Base-by-base conservation (phyloP, 1,284 basidiomycete species). In the Rhodotorula sp. region DNA sequence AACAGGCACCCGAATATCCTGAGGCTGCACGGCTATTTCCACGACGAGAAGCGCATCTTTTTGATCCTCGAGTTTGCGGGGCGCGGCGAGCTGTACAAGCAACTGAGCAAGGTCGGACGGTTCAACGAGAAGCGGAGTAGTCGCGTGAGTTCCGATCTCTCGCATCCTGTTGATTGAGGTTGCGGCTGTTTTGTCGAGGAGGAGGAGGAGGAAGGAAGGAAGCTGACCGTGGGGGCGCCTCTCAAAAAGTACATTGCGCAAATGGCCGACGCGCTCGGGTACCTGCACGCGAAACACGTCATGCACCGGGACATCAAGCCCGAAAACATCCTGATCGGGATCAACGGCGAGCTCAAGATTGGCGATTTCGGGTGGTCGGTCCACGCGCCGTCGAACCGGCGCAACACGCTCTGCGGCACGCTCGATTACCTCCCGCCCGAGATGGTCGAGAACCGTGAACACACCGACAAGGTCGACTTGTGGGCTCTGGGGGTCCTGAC, bases 231-330 rank as follows among this genome's bases (percentile, higher is more conserved):
- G 2, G 39, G 39, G 39, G 10, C 39, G 39, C 14, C 18, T 18
- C 29, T 62, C 16, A 8, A 48, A 48, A 83, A 92, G 80, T 99
- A 99, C 82, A 91, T 97, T 77, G 91, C 93, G 77, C 97, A 99
- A 82, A 98, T 99, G 94, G 91, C 96, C 21, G 97, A 99, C 80
- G 97, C 96, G 2, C 84, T 99, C 58, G 85, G 85, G 15, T 99
- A 99, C 81, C 86, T 99, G 4, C 97, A 99, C 81, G 85, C 86
- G 68, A 99, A 99, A 81, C 95, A 99, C 80, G 93, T 99, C 76
- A 99, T 99, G 71, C 97, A 99, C 81, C 89, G 97, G 34, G 97
- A 99, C 80, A 99, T 99, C 85, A 99, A 99, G 83, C 97, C 97
- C 0, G 97, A 72, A 39, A 99, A 99, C 81, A 83, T 99, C 63